A percentile compares a stretch with the other conserved stretches of the same genome.
phyloP scores from a whole-genome alignment of 2,329 filamentous ascomycete species.

The Passalora sequoiae region DNA sequence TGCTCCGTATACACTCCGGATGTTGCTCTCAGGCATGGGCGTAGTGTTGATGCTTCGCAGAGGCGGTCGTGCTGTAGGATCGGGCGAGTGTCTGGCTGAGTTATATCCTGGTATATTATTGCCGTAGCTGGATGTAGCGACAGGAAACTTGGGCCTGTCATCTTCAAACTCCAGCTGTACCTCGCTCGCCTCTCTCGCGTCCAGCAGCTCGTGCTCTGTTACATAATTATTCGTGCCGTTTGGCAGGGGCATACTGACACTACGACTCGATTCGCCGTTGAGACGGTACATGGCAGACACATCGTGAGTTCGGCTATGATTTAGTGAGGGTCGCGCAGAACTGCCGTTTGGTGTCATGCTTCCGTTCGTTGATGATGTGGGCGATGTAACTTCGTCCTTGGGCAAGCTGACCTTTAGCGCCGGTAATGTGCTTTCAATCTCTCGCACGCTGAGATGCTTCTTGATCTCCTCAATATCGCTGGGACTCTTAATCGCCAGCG shows the following conservation, averaged over 20 bases:
- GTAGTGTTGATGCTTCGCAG: conserved; percentile 27
- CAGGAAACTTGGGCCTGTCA: conserved; percentile 17
- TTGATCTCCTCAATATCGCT: conserved; percentile 74
- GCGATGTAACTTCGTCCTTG: conserved; percentile 1
- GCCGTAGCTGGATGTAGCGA: conserved; percentile 5
- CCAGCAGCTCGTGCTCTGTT: conserved; percentile 35
- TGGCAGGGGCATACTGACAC: conserved; percentile 9
- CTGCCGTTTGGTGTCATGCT: conserved; percentile 8
- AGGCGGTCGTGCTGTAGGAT: background rate
- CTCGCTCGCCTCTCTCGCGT: no score
- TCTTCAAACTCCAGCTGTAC: conserved; percentile 44
- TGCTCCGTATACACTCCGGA: conserved; percentile 1
- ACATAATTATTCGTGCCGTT: conserved; percentile 10
- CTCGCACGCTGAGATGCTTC: conserved; percentile 47
- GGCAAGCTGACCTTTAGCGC: conserved; percentile 66
- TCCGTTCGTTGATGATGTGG: background rate
- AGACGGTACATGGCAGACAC: background rate
- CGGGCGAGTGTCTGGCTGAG: background rate
- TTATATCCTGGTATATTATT: background rate
- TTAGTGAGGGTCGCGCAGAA: conserved; percentile 8
- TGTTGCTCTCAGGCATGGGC: conserved; percentile 9
- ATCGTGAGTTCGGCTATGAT: conserved; percentile 12
- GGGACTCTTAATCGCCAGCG: conserved; percentile 66
- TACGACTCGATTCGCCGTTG: background rate
- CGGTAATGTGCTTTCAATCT: conserved; percentile 81